Evolutionary conservation across 2,329 filamentous ascomycete genomes (phyloP).

Genomic region (Venturia nashicola): DNA sequence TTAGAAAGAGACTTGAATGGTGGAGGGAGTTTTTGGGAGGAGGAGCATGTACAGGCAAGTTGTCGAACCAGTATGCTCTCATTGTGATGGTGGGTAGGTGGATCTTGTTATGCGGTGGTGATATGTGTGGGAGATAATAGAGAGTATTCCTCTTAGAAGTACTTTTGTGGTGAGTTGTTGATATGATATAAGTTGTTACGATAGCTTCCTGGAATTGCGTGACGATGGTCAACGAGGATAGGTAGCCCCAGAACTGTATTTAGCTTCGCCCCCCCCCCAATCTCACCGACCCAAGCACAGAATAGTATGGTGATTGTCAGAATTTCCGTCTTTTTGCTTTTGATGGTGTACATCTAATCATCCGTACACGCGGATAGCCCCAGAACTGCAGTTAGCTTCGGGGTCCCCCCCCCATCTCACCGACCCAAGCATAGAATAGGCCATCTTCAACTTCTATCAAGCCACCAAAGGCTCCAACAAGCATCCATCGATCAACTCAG

Average conservation of each 20-base stretch:
- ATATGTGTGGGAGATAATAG: not conserved
- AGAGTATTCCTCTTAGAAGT: not conserved
- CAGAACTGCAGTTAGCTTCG: too few relatives aligned
- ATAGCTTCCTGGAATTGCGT: not conserved
- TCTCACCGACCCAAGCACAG: too few relatives aligned
- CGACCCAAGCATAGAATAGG: too few relatives aligned
- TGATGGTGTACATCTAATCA: too few relatives aligned
- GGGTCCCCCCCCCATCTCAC: too few relatives aligned
- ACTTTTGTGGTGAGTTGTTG: not conserved
- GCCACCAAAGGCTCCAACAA: too few relatives aligned
- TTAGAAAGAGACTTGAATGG: constrained; percentile 1
- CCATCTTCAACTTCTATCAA: too few relatives aligned
- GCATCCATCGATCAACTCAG: too few relatives aligned
- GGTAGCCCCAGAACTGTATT: not conserved
- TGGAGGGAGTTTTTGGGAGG: constrained; percentile 2
- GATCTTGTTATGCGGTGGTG: not conserved
- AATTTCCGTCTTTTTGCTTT: not conserved
- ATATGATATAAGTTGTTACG: not conserved
- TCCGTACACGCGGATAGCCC: too few relatives aligned
- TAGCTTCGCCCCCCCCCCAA: not conserved
- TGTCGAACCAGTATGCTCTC: constrained; percentile 63
- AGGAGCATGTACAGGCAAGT: constrained; percentile 21
- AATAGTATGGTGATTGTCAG: not conserved
- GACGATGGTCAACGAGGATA: not conserved
- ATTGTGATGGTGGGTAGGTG: constrained; percentile 30